Conservation (phyloP, 306 rosid genomes). For the Lablab purpureus region DNA sequence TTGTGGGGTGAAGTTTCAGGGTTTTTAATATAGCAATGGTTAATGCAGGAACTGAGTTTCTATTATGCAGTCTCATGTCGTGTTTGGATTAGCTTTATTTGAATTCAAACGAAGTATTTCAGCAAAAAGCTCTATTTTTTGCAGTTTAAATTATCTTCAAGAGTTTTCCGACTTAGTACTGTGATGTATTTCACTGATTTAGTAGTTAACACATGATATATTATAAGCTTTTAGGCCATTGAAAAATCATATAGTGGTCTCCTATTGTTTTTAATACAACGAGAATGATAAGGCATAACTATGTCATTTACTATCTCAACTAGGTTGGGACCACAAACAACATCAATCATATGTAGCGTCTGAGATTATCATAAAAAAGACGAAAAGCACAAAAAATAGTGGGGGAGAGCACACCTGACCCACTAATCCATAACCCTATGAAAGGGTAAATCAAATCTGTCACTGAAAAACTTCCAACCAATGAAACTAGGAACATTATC, state of each 20-base stretch:
- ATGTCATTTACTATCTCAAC: no score
- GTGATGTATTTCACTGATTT: background rate
- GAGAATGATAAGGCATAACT: no score
- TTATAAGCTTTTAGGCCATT: conserved; percentile 14
- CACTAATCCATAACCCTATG: no score
- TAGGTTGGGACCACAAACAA: no score
- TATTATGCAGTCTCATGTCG: background rate
- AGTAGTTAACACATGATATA: background rate
- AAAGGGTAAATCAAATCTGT: no score
- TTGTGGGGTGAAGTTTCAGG: background rate
- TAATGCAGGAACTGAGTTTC: background rate
- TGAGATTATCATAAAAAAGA: no score
- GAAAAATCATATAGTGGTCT: conserved; percentile 1
- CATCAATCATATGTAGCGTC: no score
- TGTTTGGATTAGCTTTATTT: conserved; percentile 16
- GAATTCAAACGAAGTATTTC: background rate
- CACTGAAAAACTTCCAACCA: no score
- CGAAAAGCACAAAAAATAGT: no score
- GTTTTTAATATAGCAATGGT: background rate
- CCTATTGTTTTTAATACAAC: background rate
- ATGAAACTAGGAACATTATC: no score
- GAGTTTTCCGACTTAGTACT: background rate
- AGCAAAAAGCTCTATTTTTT: no score
- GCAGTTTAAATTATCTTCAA: background rate
- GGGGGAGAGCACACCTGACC: no score